Evolutionary conservation across 1,139 yeast species (phyloP), one percentile per base, ranked within the genome.

Genomic region (Diutina sp.): DNA sequence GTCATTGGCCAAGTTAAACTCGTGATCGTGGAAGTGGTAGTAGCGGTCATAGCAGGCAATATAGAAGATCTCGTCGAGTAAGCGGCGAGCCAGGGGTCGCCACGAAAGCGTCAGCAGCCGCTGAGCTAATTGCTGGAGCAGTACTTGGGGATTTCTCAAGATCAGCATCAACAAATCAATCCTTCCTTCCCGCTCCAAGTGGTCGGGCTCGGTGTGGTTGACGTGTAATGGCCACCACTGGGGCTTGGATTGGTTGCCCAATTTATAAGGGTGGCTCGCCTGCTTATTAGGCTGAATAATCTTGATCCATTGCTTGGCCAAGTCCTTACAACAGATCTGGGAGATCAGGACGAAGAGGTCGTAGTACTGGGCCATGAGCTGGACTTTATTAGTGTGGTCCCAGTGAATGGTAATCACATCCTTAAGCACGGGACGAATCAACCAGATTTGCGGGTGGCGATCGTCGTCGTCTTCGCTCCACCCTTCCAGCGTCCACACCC

Each of bases 181-280:
- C 58, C 95, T 69, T 60, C 82, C 84, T 1, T 68, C 68, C 64
- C 84, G 86, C 59, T 74, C 77, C 58, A 87, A 70, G 67, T 87
- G 90, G 66, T 87, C 93, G 0, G 93, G 93, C 63, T 87, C 93
- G 55, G 74, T 73, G 67, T 87, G 93, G 48, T 80, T 72, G 0
- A 84, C 80, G 18, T 61, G 57, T 0, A 51, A 51, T 0, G 93
- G 93, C 95, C 93, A 87, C 91, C 93, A 86, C 1, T 64, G 64
- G 0, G 93, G 93, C 60, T 73, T 79, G 9, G 80, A 63, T 0
- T 48, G 56, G 14, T 76, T 75, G 2, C 80, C 82, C 21, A 65
- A 63, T 58, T 82, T 85, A 65, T 87, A 87, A 0, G 93, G 93
- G 61, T 67, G 78, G 28, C 70, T 67, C 1, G 86, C 76, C 67